phyloP scores from a whole-genome alignment of 208 protist species.

The Acanthamoeba healyi region DNA sequence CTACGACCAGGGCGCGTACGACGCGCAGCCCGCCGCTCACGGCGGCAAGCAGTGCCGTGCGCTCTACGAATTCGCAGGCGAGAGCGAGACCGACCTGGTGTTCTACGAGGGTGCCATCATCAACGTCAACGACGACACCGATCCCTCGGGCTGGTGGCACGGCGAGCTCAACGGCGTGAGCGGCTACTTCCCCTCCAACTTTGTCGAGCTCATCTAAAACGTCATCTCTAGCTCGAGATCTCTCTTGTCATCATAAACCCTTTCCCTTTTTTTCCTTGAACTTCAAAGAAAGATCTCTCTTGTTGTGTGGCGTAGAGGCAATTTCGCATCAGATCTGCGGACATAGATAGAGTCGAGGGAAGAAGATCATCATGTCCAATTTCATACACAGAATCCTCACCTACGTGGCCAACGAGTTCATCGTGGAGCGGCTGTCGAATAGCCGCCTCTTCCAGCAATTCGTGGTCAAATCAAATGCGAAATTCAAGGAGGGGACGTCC shows the following conservation, averaged over 20 bases:
- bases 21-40: background rate
- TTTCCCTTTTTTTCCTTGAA: too few species aligned
- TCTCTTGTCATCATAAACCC: too few species aligned
- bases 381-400: background rate
- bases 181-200: conserved; percentile 64
- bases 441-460: conserved; percentile 1
- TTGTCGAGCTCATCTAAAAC: conserved; percentile 59
- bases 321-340: too few species aligned
- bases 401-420: background rate
- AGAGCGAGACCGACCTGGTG: conserved; percentile 2
- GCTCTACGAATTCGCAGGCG: conserved; percentile 5
- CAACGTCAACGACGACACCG: background rate
- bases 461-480: background rate
- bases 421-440: background rate
- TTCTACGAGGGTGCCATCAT: conserved; percentile 18
- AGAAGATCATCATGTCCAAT: too few species aligned
- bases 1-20: background rate
- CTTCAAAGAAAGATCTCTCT: too few species aligned
- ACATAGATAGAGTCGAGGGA: too few species aligned
- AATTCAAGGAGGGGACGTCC: background rate
- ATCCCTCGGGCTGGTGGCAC: conserved; percentile 58
- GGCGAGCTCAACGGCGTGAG: background rate
- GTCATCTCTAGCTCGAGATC: too few species aligned
- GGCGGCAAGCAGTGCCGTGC: background rate
- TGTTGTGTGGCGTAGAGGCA: too few species aligned